These are phyloP conservation scores for Aquanectria penicillioides DNA, from an alignment of 2,329 filamentous ascomycete genomes.

Conservation along the genomic window DNA sequence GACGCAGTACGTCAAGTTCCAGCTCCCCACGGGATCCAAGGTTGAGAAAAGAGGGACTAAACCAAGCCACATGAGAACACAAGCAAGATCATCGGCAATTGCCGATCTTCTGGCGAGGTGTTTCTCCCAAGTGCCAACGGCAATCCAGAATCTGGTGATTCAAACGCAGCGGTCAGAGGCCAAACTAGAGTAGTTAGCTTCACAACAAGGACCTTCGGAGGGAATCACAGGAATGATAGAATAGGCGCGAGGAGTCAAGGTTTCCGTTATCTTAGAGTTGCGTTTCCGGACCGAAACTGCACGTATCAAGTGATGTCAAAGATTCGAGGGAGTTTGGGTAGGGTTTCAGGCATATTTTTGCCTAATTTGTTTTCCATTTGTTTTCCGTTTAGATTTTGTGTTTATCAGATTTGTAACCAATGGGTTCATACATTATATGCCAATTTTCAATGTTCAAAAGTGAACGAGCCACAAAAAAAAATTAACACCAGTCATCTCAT, in stretches of 20 bases:
- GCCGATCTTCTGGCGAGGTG: neutral
- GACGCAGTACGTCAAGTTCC: no score
- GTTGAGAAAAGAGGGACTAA: no score
- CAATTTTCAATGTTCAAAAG: neutral
- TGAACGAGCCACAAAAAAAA: neutral
- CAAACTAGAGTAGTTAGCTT: neutral
- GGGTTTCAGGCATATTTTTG: neutral
- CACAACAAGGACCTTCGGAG: neutral
- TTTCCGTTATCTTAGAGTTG: neutral
- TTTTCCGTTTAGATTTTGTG: no score
- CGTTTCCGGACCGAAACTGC: neutral
- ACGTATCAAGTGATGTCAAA: constrained; percentile 8
- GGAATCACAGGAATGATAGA: neutral
- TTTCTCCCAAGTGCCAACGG: constrained; percentile 30
- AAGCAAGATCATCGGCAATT: constrained; percentile 5
- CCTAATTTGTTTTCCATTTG: neutral
- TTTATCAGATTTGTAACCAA: no score
- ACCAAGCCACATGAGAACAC: neutral
- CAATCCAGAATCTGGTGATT: constrained; percentile 32
- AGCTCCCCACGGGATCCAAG: no score
- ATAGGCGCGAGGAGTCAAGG: no score
- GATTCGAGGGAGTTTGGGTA: no score
- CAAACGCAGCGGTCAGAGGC: constrained; percentile 24
- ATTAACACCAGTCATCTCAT: constrained; percentile 2
- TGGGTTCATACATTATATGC: constrained; percentile 3